Percentiles rank a stretch among this genome's conserved stretches.
phyloP scores from a whole-genome alignment of 2,329 filamentous ascomycete species.

The Penicillium freii region DNA sequence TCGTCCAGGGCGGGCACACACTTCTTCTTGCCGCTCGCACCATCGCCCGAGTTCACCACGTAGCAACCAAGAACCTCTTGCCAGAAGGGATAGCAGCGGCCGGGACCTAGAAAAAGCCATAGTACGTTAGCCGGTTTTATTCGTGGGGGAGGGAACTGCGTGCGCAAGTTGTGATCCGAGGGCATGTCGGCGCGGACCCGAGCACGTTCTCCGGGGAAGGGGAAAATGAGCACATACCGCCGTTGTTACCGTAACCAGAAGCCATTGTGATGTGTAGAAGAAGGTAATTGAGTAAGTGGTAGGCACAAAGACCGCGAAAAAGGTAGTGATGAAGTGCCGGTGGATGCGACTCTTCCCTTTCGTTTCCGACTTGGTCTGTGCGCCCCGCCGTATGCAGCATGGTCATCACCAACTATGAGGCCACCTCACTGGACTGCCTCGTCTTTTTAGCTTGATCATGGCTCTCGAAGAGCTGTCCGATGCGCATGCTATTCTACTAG shows the following conservation, averaged over 20 bases:
- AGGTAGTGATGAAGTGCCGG: conserved; percentile 26
- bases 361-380: conserved; percentile 33
- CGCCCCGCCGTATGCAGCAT: conserved; percentile 28
- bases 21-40: conserved; percentile 82
- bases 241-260: conserved; percentile 55
- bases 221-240: conserved; percentile 42
- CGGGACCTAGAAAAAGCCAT: conserved; percentile 52
- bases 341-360: conserved; percentile 35
- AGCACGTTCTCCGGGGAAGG: neutral
- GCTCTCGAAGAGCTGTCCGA: conserved; percentile 47
- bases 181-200: conserved; percentile 11
- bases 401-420: conserved; percentile 24
- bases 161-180: conserved; percentile 20
- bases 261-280: conserved; percentile 43
- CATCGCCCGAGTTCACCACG: conserved; percentile 81
- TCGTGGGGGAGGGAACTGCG: conserved; percentile 18
- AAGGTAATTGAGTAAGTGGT: conserved; percentile 21
- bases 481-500: conserved; percentile 58
- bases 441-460: conserved; percentile 30
- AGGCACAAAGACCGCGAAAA: conserved; percentile 24
- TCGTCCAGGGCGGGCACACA: conserved; percentile 84
- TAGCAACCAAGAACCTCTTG: conserved; percentile 99
- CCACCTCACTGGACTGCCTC: conserved; percentile 28
- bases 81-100: conserved; percentile 98
- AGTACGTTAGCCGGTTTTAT: conserved; percentile 24